Evolutionary conservation across 2,329 filamentous ascomycete genomes (phyloP).

Genomic region (Fusarium decemcellulare): DNA sequence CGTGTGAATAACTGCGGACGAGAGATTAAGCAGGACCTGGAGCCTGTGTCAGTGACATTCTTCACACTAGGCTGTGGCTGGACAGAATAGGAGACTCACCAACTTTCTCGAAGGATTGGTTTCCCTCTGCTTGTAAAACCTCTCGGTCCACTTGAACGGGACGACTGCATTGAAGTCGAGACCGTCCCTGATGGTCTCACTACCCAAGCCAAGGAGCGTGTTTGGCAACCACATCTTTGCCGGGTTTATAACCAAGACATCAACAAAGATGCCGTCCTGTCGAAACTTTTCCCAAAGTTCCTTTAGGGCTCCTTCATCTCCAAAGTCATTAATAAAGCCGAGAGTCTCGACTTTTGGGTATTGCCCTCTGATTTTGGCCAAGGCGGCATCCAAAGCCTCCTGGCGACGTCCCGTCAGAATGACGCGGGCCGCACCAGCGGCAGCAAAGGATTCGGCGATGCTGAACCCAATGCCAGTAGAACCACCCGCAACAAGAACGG

Average conservation of each 20-base stretch:
- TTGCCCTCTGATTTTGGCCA: background rate
- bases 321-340: background rate
- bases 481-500: conserved; percentile 77
- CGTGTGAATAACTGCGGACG: background rate
- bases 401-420: conserved; percentile 51
- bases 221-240: conserved; percentile 9
- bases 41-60: background rate
- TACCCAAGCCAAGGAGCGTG: conserved; percentile 9
- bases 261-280: conserved; percentile 4
- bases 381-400: background rate
- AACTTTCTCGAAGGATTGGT: background rate
- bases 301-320: background rate
- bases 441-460: conserved; percentile 68
- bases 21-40: background rate
- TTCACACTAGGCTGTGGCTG: too few relatives aligned
- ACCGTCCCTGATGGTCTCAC: conserved; percentile 2
- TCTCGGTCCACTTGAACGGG: background rate
- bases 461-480: conserved; percentile 75
- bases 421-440: conserved; percentile 54
- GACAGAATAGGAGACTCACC: background rate
- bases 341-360: background rate
- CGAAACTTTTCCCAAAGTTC: background rate
- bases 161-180: conserved; percentile 12
- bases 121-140: background rate
- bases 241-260: conserved; percentile 9